Conservation (phyloP, 164 flowering plant species). For the Macadamia integrifolia region DNA sequence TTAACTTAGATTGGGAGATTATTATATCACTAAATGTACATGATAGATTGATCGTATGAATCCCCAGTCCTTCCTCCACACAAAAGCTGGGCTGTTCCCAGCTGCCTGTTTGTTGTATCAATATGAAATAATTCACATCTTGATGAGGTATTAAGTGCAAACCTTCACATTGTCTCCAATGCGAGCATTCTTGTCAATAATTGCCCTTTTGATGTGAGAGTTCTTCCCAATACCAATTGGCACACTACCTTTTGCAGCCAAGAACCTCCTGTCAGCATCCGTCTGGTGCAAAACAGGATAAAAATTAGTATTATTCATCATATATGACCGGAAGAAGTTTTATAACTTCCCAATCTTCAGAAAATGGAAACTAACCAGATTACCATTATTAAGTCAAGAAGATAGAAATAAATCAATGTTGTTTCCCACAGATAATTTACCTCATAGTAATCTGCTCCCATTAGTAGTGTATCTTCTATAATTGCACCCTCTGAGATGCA, state of each 20-base stretch:
- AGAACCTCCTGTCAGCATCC: constrained; percentile 70
- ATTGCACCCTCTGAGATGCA: constrained; percentile 94
- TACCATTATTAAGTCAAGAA: background rate
- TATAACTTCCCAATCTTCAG: background rate
- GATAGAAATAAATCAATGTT: background rate
- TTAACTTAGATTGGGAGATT: no score
- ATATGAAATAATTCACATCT: background rate
- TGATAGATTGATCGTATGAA: no score
- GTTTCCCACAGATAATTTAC: constrained; percentile 21
- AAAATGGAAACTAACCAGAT: no score
- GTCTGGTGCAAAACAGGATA: constrained; percentile 47
- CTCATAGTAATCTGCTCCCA: constrained; percentile 99
- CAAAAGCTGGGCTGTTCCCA: no score
- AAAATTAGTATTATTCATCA: background rate
- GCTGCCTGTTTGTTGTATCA: background rate
- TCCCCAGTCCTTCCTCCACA: no score
- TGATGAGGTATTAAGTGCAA: background rate
- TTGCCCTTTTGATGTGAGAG: constrained; percentile 89
- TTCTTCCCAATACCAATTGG: constrained; percentile 92
- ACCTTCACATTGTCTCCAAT: constrained; percentile 94
- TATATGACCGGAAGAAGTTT: background rate
- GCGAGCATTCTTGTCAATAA: constrained; percentile 97
- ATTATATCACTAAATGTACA: no score
- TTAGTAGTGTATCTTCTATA: constrained; percentile 80
- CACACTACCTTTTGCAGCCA: constrained; percentile 87